These are phyloP conservation scores for Rhazya stricta DNA, from an alignment of 257 asterid species.

Conservation along the genomic window DNA sequence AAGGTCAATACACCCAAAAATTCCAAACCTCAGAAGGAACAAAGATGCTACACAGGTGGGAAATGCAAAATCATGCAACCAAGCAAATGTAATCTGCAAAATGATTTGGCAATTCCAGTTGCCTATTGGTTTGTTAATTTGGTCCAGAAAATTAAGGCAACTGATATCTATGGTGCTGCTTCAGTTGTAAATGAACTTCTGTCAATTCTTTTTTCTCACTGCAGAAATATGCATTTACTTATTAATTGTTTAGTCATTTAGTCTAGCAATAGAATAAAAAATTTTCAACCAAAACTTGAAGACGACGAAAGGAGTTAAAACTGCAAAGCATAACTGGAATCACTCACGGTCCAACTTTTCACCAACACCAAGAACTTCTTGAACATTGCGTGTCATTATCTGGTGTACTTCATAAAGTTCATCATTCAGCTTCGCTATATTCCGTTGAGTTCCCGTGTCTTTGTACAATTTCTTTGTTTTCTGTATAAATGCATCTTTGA, in stretches of 20 bases:
- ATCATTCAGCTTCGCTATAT: constrained; percentile 83
- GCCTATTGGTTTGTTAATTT: background rate
- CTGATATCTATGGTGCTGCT: background rate
- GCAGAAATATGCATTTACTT: background rate
- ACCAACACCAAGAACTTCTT: constrained; percentile 98
- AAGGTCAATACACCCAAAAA: background rate
- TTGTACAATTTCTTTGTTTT: constrained; percentile 88
- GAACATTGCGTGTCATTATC: constrained; percentile 97
- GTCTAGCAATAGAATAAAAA: background rate
- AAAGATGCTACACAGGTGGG: background rate
- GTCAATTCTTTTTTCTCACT: background rate
- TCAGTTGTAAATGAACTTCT: background rate
- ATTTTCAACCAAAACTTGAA: constrained; percentile 1
- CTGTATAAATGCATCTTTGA: constrained; percentile 77
- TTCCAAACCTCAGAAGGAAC: background rate
- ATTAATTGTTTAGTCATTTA: background rate
- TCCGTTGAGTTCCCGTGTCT: constrained; percentile 92
- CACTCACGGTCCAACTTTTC: constrained; percentile 95
- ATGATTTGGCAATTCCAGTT: background rate
- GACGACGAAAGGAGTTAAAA: constrained; percentile 9
- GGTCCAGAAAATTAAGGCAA: background rate
- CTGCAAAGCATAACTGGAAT: constrained; percentile 6
- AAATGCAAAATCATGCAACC: background rate
- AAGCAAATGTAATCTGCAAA: background rate
- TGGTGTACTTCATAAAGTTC: constrained; percentile 99